A percentile compares a stretch with the other conserved stretches of the same genome.
Conservation (phyloP, 2,329 filamentous ascomycete species). For the Neocatenulostroma microsporum region DNA sequence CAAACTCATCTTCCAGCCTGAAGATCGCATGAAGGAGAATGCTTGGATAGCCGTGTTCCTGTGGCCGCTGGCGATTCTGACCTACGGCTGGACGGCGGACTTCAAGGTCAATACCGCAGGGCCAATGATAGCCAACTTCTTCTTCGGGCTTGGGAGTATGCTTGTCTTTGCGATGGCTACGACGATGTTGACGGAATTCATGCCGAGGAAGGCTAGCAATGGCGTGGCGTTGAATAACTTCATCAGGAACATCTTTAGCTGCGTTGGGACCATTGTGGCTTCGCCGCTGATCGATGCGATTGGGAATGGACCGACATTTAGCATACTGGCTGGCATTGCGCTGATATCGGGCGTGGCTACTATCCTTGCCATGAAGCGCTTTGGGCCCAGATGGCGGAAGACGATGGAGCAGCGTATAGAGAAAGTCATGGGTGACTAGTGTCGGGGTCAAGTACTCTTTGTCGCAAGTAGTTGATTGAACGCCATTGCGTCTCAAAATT, state of each 20-base stretch:
- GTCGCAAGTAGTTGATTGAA: too few relatives aligned
- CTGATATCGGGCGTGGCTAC: slow-evolving; percentile 20
- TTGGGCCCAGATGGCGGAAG: slow-evolving; percentile 26
- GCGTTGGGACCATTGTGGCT: slow-evolving; percentile 60
- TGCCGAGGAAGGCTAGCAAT: slow-evolving; percentile 61
- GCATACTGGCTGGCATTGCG: slow-evolving; percentile 36
- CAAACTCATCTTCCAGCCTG: slow-evolving; percentile 60
- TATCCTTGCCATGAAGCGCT: slow-evolving; percentile 29
- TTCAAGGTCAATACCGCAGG: slow-evolving; percentile 43
- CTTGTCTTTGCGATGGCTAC: slow-evolving; percentile 64
- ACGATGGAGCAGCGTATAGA: slow-evolving; percentile 26
- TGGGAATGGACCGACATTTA: slow-evolving; percentile 70
- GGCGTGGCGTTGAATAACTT: slow-evolving; percentile 79
- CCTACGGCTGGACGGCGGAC: slow-evolving; percentile 68
- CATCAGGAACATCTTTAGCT: slow-evolving; percentile 68
- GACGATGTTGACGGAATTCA: slow-evolving; percentile 80
- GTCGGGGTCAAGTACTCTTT: too few relatives aligned
- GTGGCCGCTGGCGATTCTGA: slow-evolving; percentile 62
- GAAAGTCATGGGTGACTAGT: slow-evolving; percentile 19
- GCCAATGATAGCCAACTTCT: slow-evolving; percentile 31
- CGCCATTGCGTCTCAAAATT: too few relatives aligned
- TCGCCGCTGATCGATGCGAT: slow-evolving; percentile 63
- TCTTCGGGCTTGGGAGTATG: slow-evolving; percentile 70
- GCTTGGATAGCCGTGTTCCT: slow-evolving; percentile 65
- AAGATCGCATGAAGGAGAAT: slow-evolving; percentile 77